A percentile compares a stretch with the other conserved stretches of the same genome.
Conservation (phyloP, 2,329 filamentous ascomycete species). For the Verticillium albo-atrum region DNA sequence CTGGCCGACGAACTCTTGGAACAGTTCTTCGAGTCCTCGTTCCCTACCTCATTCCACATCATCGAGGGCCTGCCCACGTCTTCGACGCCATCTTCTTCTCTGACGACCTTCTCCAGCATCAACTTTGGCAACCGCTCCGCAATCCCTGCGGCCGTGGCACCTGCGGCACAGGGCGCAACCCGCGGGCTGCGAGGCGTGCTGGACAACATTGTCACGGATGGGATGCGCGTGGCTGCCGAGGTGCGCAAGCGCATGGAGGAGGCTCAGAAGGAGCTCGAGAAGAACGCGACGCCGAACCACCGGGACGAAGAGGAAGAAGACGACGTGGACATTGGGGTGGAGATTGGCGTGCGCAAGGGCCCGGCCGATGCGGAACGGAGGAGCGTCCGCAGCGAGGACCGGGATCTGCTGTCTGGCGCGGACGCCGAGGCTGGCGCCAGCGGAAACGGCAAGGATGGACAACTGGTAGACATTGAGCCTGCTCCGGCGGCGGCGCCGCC, state of each 20-base stretch:
- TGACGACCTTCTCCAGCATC: slow-evolving; percentile 81
- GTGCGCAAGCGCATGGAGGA: slow-evolving; percentile 93
- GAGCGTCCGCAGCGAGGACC: slow-evolving; percentile 62
- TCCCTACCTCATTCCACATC: slow-evolving; percentile 88
- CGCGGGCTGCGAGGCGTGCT: slow-evolving; percentile 87
- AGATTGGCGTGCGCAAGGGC: slow-evolving; percentile 34
- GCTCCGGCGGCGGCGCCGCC: slow-evolving; percentile 20
- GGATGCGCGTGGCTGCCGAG: slow-evolving; percentile 92
- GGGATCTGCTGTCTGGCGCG: slow-evolving; percentile 68
- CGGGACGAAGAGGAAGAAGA: slow-evolving; percentile 70
- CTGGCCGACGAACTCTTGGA: slow-evolving; percentile 93
- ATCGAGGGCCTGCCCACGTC: slow-evolving; percentile 53
- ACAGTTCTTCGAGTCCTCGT: slow-evolving; percentile 95
- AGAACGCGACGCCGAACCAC: slow-evolving; percentile 64
- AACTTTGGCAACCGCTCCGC: slow-evolving; percentile 48
- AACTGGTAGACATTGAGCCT: slow-evolving; percentile 27
- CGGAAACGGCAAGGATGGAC: slow-evolving; percentile 24
- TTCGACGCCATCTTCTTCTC: slow-evolving; percentile 37
- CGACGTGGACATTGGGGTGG: slow-evolving; percentile 47
- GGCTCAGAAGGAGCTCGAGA: slow-evolving; percentile 85
- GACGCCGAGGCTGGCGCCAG: slow-evolving; percentile 62
- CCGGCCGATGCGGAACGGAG: slow-evolving; percentile 52
- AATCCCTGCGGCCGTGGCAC: slow-evolving; percentile 31
- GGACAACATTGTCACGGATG: slow-evolving; percentile 96
- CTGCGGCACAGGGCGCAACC: slow-evolving; percentile 48